Base-by-base conservation (phyloP, 345 rosid genomes). In the Populus davidiana region DNA sequence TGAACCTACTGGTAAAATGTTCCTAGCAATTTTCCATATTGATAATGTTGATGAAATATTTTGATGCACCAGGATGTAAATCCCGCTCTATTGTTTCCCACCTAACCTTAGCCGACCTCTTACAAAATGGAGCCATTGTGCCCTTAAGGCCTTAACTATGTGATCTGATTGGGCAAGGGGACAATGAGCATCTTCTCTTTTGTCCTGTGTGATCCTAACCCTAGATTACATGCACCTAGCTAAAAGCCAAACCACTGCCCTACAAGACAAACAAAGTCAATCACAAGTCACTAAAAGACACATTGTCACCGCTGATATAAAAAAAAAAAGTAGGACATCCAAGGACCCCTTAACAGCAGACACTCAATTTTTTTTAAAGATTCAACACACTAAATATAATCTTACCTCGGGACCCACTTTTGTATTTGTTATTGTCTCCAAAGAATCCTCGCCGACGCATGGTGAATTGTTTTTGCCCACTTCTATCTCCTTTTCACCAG, bases 341-440 rank as follows among this genome's bases (percentile, higher is more conserved):
- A 23, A 80, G 33, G 76, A 79, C 4, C 85, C 88, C 87, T 81
- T 52, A 77, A 47, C 83, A 81, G 82, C 88, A 81, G 91, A 86
- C 88, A 86, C 74, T 18, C 25, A 16, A 67, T 23, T 78, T 61
- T 87, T 71, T 63, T 33, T 77, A 75, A 70, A 70, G 81, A 79
- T 61, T 56, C 38, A 62, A 43, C 17, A 75, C 74, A 77, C 43
- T 71, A 18, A 36, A 29, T 31, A 65, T 65, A 2, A 65, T 65
- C 88, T 85, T 59, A 94, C 93, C 93, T 88, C 74, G 76, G 85
- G 91, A 29, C 89, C 92, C 87, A 77, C 82, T 41, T 64, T 44
- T 49, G 80, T 50, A 73, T 86, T 72, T 71, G 76, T 77, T 69
- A 49, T 75, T 65, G 49, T 59, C 83, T 71, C 82, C 86, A 18